Evolutionary conservation across 2,329 filamentous ascomycete species (phyloP).

Genomic region (Grosmannia huntii): DNA sequence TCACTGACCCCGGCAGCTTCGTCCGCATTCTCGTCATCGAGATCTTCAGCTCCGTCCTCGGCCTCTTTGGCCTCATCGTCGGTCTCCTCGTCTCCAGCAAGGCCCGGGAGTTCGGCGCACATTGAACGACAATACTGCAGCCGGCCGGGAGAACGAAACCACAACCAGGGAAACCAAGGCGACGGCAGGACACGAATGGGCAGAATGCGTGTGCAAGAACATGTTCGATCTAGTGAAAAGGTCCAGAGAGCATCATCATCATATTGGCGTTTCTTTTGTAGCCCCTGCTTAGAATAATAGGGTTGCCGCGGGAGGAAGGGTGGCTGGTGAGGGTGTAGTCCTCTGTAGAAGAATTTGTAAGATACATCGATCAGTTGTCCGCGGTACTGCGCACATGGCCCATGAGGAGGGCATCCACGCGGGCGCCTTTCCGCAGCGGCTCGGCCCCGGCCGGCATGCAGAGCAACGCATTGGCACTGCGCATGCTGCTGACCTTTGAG

Average conservation of each 20-base stretch:
- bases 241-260: neutral
- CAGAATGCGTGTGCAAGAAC: neutral
- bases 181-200: neutral
- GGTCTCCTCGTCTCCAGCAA: conserved; percentile 80
- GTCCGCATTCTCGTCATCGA: conserved; percentile 98
- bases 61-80: conserved; percentile 91
- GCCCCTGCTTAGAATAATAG: no score
- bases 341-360: neutral
- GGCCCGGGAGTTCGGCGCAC: conserved; percentile 56
- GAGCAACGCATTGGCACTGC: conserved; percentile 75
- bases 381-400: conserved; percentile 25
- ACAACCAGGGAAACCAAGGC: neutral
- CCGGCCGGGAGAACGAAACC: neutral
- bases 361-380: no score
- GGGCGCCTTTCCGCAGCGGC: conserved; percentile 53
- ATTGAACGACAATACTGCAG: neutral
- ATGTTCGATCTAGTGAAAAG: neutral
- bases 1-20: conserved; percentile 45
- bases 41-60: conserved; percentile 96
- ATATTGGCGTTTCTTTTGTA: neutral
- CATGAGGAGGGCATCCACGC: conserved; percentile 72
- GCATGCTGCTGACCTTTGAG: conserved; percentile 77
- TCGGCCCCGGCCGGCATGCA: conserved; percentile 56
- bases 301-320: no score
- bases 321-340: neutral